A percentile compares a stretch with the other conserved stretches of the same genome.
Conservation (phyloP, 2,329 filamentous ascomycete species). For the Fusarium drepaniforme region DNA sequence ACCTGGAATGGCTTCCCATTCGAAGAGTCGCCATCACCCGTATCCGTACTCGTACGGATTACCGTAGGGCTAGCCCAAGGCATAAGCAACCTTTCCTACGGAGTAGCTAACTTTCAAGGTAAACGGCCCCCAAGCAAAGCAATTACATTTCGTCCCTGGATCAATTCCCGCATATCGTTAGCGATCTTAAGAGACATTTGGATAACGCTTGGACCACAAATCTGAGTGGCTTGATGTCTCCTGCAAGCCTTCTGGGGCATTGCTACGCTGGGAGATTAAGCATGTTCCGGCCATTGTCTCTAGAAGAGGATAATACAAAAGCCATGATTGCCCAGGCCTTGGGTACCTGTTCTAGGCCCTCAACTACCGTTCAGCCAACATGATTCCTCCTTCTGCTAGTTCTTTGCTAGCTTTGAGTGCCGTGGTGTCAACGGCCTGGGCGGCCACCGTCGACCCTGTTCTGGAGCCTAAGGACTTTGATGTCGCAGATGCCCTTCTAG, state of each 20-base stretch:
- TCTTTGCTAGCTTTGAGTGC: background rate
- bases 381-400: background rate
- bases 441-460: background rate
- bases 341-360: background rate
- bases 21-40: background rate
- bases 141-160: background rate
- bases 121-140: background rate
- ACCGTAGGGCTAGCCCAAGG: background rate
- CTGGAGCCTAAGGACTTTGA: constrained; percentile 20
- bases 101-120: background rate
- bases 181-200: background rate
- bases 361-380: background rate
- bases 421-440: background rate
- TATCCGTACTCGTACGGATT: background rate
- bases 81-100: background rate
- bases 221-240: background rate
- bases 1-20: background rate
- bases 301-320: background rate
- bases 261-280: background rate
- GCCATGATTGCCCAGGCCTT: background rate
- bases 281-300: background rate
- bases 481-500: constrained; percentile 24
- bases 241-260: background rate
- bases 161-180: background rate
- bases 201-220: background rate